phyloP scores from a whole-genome alignment of 805 yeast species.

The Cyberlindnera meyerae region DNA sequence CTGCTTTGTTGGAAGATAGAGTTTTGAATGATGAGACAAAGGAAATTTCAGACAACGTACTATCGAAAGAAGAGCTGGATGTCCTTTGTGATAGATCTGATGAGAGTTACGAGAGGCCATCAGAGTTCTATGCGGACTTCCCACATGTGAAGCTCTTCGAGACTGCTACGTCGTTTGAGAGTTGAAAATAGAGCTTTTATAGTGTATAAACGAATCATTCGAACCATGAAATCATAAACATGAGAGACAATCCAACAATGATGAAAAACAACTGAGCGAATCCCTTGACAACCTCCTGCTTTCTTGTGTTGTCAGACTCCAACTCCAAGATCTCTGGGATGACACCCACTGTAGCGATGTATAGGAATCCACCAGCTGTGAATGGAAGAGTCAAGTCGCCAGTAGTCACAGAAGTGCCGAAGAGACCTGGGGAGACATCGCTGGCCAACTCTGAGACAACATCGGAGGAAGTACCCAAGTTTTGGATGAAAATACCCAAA shows the following conservation, averaged over 20 bases:
- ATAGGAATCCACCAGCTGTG: conserved; percentile 73
- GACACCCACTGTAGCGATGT: conserved; percentile 70
- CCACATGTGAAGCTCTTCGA: conserved; percentile 37
- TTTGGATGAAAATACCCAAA: conserved; percentile 55
- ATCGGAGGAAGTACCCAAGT: conserved; percentile 23
- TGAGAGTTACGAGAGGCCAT: conserved; percentile 34
- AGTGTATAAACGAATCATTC: conserved; percentile 10
- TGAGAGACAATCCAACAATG: conserved; percentile 49
- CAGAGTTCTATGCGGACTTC: conserved; percentile 21
- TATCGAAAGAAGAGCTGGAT: conserved; percentile 36
- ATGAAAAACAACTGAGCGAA: conserved; percentile 45
- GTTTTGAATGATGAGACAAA: conserved; percentile 34
- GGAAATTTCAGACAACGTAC: conserved; percentile 19
- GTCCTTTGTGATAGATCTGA: conserved; percentile 47
- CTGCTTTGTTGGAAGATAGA: conserved; percentile 35
- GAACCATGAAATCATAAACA: conserved; percentile 39
- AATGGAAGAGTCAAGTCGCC: conserved; percentile 59
- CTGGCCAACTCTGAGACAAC: neutral
- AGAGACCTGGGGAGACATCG: conserved; percentile 32
- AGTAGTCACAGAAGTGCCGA: conserved; percentile 46
- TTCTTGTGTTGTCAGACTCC: conserved; percentile 30
- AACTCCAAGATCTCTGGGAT: conserved; percentile 63
- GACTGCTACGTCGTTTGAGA: conserved; percentile 19
- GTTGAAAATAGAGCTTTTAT: neutral
- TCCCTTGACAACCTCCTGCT: conserved; percentile 36